Conservation (phyloP, 163 green algal species). For the Coccomyxa subellipsoidea region DNA sequence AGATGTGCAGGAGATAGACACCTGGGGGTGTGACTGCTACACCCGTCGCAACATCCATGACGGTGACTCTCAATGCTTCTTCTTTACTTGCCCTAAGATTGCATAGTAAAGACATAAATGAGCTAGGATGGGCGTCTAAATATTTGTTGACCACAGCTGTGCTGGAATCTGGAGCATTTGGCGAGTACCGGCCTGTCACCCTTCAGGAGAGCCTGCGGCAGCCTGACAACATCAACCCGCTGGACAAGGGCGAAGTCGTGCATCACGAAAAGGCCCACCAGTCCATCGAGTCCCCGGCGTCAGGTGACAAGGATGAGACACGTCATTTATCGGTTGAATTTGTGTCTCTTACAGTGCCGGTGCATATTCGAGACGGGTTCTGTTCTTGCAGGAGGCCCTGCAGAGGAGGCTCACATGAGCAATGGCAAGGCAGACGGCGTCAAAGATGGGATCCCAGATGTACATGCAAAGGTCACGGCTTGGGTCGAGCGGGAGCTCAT, state of each 20-base stretch:
- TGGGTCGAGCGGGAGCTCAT: conserved; percentile 69
- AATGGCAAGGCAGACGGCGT: neutral
- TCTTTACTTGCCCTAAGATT: too few species aligned
- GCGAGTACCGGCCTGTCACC: conserved; percentile 3
- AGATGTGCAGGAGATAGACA: conserved; percentile 71
- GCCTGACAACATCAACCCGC: conserved; percentile 8
- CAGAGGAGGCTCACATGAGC: neutral
- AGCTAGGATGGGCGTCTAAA: neutral
- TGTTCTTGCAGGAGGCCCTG: neutral
- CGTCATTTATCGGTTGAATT: too few species aligned
- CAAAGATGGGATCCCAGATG: neutral
- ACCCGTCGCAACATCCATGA: conserved; percentile 42
- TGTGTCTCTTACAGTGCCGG: too few species aligned
- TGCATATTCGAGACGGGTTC: too few species aligned
- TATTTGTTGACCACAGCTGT: neutral
- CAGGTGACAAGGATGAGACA: neutral
- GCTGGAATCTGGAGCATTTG: conserved; percentile 44
- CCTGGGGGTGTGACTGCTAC: conserved; percentile 86
- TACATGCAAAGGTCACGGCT: conserved; percentile 5
- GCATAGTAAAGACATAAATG: too few species aligned
- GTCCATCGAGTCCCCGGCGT: neutral
- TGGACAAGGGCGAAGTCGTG: neutral
- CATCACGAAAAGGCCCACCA: neutral
- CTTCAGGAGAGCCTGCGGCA: neutral
- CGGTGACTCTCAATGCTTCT: neutral